These are phyloP conservation scores for Kernera saxatilis DNA, from an alignment of 345 rosid genomes.

Conservation along the genomic window DNA sequence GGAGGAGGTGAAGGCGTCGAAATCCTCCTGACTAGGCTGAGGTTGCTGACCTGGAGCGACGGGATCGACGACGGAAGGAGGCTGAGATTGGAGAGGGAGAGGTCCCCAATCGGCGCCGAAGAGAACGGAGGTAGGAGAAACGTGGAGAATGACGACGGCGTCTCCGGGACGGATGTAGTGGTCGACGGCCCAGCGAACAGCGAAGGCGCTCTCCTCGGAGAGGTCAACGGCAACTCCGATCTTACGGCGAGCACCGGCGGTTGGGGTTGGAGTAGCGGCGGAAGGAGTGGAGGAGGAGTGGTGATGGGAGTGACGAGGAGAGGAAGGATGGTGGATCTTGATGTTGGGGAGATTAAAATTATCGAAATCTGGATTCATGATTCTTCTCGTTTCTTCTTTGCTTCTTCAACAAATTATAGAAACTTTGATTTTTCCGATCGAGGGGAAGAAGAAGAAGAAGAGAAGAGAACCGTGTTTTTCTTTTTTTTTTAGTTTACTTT, in stretches of 20 bases:
- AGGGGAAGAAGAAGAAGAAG: constrained; percentile 5
- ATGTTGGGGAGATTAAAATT: constrained; percentile 65
- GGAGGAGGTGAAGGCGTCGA: constrained; percentile 61
- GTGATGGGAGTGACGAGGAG: constrained; percentile 39
- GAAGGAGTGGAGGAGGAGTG: constrained; percentile 33
- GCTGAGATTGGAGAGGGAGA: constrained; percentile 45
- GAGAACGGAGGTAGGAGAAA: constrained; percentile 91
- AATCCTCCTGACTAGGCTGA: constrained; percentile 60
- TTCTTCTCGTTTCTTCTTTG: background rate
- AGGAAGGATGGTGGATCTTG: constrained; percentile 58
- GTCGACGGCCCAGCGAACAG: constrained; percentile 76
- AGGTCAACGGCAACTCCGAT: constrained; percentile 93
- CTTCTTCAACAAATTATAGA: background rate
- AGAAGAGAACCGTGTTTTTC: background rate
- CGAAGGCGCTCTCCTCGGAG: constrained; percentile 74
- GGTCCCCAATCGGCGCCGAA: constrained; percentile 99
- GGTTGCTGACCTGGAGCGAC: constrained; percentile 4
- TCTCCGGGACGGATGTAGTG: constrained; percentile 93
- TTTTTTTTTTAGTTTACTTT: background rate
- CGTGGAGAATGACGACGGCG: constrained; percentile 90
- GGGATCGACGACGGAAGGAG: constrained; percentile 9
- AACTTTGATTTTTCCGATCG: background rate
- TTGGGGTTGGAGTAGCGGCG: constrained; percentile 60
- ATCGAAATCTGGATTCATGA: constrained; percentile 40
- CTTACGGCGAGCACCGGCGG: constrained; percentile 82